Conservation (phyloP, 768 basidiomycete genomes). For the Rhizopogon roseolus region DNA sequence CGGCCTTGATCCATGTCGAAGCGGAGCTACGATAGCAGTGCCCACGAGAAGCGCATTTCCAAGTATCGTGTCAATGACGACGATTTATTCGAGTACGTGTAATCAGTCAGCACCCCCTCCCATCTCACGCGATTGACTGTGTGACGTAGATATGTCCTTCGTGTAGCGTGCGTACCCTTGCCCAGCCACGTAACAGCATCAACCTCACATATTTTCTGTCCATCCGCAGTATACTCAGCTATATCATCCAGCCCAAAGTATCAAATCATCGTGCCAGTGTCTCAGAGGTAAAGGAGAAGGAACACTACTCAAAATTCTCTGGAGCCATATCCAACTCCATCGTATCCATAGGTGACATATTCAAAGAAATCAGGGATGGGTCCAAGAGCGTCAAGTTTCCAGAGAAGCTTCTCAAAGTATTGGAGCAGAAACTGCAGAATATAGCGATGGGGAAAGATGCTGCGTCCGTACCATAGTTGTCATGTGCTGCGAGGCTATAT, state of each 20-base stretch:
- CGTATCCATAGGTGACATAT: slow-evolving; percentile 68
- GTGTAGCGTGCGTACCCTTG: slow-evolving; percentile 66
- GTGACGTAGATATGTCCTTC: slow-evolving; percentile 62
- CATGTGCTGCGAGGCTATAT: slow-evolving; percentile 3
- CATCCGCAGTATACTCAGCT: slow-evolving; percentile 56
- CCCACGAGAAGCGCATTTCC: slow-evolving; percentile 69
- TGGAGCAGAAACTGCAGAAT: slow-evolving; percentile 85
- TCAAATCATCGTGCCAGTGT: slow-evolving; percentile 23
- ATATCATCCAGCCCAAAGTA: slow-evolving; percentile 63
- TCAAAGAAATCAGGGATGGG: slow-evolving; percentile 73
- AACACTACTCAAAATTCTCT: slow-evolving; percentile 64
- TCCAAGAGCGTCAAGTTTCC: slow-evolving; percentile 89
- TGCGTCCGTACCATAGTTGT: slow-evolving; percentile 49
- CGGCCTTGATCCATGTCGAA: slow-evolving; percentile 38
- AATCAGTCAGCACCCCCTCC: not conserved
- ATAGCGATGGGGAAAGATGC: slow-evolving; percentile 93
- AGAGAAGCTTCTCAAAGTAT: slow-evolving; percentile 85
- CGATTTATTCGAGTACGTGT: slow-evolving; percentile 76
- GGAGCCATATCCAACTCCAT: slow-evolving; percentile 53
- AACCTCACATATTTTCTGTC: slow-evolving; percentile 6
- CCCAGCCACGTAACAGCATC: not conserved
- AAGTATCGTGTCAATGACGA: slow-evolving; percentile 80
- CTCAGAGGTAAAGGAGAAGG: slow-evolving; percentile 48
- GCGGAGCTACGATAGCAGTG: slow-evolving; percentile 68
- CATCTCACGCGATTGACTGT: slow-evolving; percentile 5